Evolutionary conservation across 345 rosid genomes (phyloP), one percentile per base, ranked within the genome.

Genomic region (Eucalyptus paniculata): DNA sequence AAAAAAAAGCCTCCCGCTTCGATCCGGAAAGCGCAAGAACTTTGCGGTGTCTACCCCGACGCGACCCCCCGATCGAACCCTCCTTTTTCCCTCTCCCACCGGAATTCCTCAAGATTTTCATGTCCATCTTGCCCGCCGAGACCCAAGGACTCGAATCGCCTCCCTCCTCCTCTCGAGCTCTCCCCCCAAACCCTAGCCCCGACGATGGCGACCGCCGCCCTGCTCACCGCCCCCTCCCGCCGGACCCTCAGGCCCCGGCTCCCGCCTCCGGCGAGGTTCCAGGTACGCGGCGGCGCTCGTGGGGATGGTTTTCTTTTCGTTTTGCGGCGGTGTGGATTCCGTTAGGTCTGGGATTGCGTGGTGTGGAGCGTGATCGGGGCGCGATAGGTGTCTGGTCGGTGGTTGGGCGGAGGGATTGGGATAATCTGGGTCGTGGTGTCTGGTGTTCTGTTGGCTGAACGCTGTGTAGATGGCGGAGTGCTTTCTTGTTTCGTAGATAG

Each of bases 121-220:
- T 97, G 99, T 97, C 98, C 99, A 96, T 97, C 98, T 95, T 93
- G 97, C 97, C 98, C 93, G 65, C 96, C 88, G 93, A 94, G 87
- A 87, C 92, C 49, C 94, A 93, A 94, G 95, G 94, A 92, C 92
- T 93, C 92, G 90, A 87, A 14, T 92, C 97, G 86, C 94, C 95
- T 56, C 88, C 98, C 50, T 86, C 92, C 50, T 86, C 92, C 10
- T 54, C 92, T 81, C 67, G 89, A 77, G 87, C 93, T 62, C 90
- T 89, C 28, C 83, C 92, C 92, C 92, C 85, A 86, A 94, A 94
- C 95, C 96, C 97, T 93, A 93, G 89, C 90, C 90, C 93, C 91
- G 91, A 92, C 90, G 94, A 97, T 97, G 99, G 96, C 94, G 51
- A 86, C 91, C 88, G 86, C 67, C 32, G 86, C 67, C 44, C 90